Base-by-base conservation (phyloP, 345 rosid species). In the Laguncularia racemosa region DNA sequence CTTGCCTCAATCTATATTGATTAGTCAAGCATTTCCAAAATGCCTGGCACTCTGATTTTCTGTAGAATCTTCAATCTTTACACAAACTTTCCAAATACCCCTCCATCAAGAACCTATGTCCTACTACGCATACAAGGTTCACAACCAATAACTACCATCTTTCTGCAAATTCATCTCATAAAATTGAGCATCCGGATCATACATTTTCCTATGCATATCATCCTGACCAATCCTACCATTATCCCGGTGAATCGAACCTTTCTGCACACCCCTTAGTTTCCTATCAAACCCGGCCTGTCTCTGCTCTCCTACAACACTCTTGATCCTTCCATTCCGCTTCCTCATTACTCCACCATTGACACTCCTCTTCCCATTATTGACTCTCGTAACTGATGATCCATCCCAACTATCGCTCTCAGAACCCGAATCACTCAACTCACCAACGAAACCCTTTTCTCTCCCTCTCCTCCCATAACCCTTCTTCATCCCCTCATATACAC, bases 141-240 rank as follows among this genome's bases (percentile, higher is more conserved):
- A 58, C 52, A 81, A 51, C 17, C 71, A 66, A 56, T 74, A 76
- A 54, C 58, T 70, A 12, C 81, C 81, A 65, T 76, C 78, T 23
- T 26, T 53, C 21, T 50, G 75, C 72, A 78, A 63, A 48, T 50
- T 76, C 80, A 78, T 63, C 59, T 78, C 80, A 58, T 60, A 65
- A 62, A 55, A 67, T 52, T 62, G 63, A 15, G 65, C 50, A 54
- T 48, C 45, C 3, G 58, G 70, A 54, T 77, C 66, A 50, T 51
- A 33, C 10, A 50, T 10, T 33, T 55, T 59, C 49, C 8, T 50
- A 13, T 14, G 12, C 10, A 21, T 38, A 10, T 12, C 9, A 2
- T 7, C 55, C 43, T 23, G 7, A 0, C 19, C 48, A 46, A 52
- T 64, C 52, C 64, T 56, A 44, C 63, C 16, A 16, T 18, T 52